Evolutionary conservation across 345 rosid genomes (phyloP).

Genomic region (Geranium rotundifolium): DNA sequence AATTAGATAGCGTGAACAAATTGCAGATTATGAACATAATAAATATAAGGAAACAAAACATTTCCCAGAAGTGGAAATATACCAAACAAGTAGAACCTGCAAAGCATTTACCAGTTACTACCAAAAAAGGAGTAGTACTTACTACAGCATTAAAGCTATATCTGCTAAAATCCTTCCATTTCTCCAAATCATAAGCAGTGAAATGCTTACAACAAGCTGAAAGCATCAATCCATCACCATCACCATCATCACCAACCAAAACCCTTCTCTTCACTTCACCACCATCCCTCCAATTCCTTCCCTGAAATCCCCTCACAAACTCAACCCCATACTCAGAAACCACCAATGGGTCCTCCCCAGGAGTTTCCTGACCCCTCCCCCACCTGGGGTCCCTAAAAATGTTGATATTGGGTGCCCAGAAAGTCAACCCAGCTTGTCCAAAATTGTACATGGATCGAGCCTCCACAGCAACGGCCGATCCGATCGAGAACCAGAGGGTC

Average conservation of each 20-base stretch:
- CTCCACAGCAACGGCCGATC: conserved; percentile 53
- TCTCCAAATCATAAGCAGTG: conserved; percentile 87
- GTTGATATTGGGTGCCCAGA: conserved; percentile 87
- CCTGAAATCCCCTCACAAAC: conserved; percentile 72
- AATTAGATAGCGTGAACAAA: too few relatives aligned
- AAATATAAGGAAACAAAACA: not conserved
- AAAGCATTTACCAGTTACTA: not conserved
- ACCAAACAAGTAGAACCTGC: not conserved
- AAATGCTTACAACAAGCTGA: conserved; percentile 96
- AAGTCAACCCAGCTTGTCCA: conserved; percentile 86
- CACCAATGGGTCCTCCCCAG: conserved; percentile 86
- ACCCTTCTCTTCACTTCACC: conserved; percentile 15
- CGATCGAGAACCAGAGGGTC: conserved; percentile 66
- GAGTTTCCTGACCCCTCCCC: conserved; percentile 98
- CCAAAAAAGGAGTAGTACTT: conserved; percentile 8
- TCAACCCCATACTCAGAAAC: conserved; percentile 60
- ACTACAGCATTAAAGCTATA: conserved; percentile 87
- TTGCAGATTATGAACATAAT: too few relatives aligned
- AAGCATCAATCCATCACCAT: conserved; percentile 47
- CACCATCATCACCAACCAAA: conserved; percentile 15
- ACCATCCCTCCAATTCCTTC: conserved; percentile 17
- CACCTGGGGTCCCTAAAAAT: conserved; percentile 89
- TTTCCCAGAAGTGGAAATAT: not conserved
- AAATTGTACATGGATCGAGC: conserved; percentile 76
- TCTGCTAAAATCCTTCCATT: conserved; percentile 64